phyloP scores from a whole-genome alignment of 495 filamentous ascomycete species.

The Neurospora sp. region DNA sequence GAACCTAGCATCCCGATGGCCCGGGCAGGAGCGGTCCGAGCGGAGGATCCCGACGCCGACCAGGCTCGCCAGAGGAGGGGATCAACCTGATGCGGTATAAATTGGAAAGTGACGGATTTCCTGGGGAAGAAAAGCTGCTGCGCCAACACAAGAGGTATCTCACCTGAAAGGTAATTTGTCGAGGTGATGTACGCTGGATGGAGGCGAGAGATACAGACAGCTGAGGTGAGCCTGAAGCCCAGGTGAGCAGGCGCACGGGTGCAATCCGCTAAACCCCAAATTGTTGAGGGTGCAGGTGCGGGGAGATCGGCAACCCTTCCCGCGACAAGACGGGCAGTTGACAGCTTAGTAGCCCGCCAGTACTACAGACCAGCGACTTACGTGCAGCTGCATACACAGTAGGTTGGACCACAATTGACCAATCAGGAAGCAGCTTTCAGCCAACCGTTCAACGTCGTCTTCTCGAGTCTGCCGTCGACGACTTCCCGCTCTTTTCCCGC shows the following conservation, averaged over 20 bases:
- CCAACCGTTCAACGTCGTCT: background rate
- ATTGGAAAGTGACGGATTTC: too few species aligned
- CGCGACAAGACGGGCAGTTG: background rate
- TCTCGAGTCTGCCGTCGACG: background rate
- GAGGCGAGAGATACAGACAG: background rate
- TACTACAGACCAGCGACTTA: background rate
- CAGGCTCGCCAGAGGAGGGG: background rate
- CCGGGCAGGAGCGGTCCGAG: background rate
- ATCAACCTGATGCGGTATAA: background rate
- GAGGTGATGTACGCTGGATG: background rate
- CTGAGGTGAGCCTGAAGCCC: background rate
- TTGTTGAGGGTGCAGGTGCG: background rate
- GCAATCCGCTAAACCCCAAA: background rate
- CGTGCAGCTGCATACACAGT: background rate
- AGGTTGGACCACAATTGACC: background rate
- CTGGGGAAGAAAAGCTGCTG: background rate
- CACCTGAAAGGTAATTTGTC: background rate
- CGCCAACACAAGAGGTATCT: background rate
- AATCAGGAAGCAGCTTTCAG: background rate
- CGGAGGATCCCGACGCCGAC: background rate
- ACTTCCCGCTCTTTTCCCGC: background rate
- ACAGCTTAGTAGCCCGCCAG: background rate
- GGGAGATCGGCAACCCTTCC: background rate
- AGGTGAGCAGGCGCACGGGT: background rate
- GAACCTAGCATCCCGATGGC: background rate